Conservation (phyloP, 192 early-diverging fungal genomes). For the Spizellomyces sp. region DNA sequence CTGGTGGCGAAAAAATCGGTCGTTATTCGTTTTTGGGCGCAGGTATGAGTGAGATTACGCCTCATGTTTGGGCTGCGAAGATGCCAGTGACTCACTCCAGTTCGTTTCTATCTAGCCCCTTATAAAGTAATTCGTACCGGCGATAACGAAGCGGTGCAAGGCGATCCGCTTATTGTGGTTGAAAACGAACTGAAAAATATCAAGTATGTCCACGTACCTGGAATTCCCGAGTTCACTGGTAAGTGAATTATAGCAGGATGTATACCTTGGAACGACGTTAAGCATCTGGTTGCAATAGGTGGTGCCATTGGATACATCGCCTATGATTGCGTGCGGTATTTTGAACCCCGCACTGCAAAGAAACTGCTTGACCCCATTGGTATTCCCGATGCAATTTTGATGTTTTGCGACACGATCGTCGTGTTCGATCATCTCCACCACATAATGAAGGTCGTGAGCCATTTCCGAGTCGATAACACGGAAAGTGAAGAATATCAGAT, state of each 20-base stretch:
- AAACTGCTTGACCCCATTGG: conserved; percentile 78
- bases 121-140: conserved; percentile 84
- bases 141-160: conserved; percentile 63
- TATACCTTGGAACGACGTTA: too few relatives aligned
- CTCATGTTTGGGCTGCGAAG: too few relatives aligned
- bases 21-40: conserved; percentile 96
- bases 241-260: too few relatives aligned
- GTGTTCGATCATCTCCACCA: conserved; percentile 95
- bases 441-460: conserved; percentile 88
- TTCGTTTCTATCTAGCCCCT: conserved; percentile 53
- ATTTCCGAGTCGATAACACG: conserved; percentile 53
- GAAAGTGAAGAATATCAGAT: conserved; percentile 51
- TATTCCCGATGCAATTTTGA: conserved; percentile 90
- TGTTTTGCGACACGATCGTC: conserved; percentile 95
- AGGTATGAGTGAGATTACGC: not conserved
- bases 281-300: conserved; percentile 5
- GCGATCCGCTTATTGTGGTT: conserved; percentile 85
- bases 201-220: conserved; percentile 77
- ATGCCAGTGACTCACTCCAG: too few relatives aligned
- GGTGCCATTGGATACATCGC: conserved; percentile 97
- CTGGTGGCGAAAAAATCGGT: conserved; percentile 92
- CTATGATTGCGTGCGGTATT: conserved; percentile 97
- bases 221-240: conserved; percentile 82
- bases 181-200: conserved; percentile 83
- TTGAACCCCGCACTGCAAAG: conserved; percentile 90